Base-by-base conservation (phyloP, 1,284 basidiomycete species). In the Singerocomus rubriflavus region DNA sequence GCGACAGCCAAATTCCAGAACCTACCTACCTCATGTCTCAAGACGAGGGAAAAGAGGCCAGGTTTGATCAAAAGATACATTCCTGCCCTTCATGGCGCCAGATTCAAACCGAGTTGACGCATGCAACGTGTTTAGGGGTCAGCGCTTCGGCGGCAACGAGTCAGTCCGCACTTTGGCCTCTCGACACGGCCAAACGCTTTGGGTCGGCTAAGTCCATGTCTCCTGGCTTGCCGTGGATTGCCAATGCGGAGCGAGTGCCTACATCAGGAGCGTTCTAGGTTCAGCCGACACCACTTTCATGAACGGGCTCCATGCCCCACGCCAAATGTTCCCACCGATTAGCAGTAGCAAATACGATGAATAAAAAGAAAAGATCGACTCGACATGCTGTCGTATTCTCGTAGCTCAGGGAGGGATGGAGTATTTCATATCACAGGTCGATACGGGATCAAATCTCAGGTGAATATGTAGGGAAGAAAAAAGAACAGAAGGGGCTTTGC, bases 401-500 rank as follows among this genome's bases (percentile, higher is more conserved):
- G 42, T 34, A 27, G 33, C 40, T 40, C 36, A 30, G 35, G 7
- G 47, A 30, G 36, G 50, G 48, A 46, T 51, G 51, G 48, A 50
- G 21, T 29, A 17, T 43, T 16, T 41, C 33, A 35, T 32, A 52
- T 40, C 50, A 48, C 44, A 37, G 17, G 21, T 40, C 46, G 33
- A 43, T 48, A 50, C 26, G 44, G 3, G 46, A 56, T 52, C 46
- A 35, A 32, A 60, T 58, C 54, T 57, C 44, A 46, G 49, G 55
- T 47, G 42, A 46, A 4, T 21, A 21, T 21, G 21, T 21, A 21
- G 21, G 44, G 46, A 42, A 25, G 45, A 46, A 46, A 65, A 40
- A 42, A 51, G 51, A 50, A 64, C 29, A 35, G 44, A 37, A 47
- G 41, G 12, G n/a, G 7, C 10, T 37, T 47, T 44, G 44, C 40